Evolutionary conservation across 2,329 filamentous ascomycete species (phyloP).

Genomic region (Aspergillus ochraceus): DNA sequence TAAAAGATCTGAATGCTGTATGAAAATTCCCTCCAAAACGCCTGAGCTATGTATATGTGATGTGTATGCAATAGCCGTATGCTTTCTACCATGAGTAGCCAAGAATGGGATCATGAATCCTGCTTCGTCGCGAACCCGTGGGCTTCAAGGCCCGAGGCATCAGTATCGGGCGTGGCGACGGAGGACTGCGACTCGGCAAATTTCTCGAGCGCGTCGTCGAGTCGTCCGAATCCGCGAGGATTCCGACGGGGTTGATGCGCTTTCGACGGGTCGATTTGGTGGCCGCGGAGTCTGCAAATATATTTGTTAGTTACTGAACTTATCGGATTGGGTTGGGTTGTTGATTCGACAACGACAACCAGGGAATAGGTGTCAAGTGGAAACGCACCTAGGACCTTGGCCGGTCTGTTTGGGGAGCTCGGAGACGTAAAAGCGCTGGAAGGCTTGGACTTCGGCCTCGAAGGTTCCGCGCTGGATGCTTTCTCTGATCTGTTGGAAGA

Average conservation of each 20-base stretch:
- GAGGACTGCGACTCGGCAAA: constrained; percentile 52
- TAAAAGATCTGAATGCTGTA: not conserved
- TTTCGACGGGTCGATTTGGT: constrained; percentile 73
- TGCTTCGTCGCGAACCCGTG: constrained; percentile 57
- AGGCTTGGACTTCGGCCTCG: constrained; percentile 56
- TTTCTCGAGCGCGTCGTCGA: constrained; percentile 52
- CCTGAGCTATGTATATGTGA: constrained; percentile 1
- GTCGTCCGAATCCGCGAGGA: constrained; percentile 63
- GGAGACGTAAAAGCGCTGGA: constrained; percentile 67
- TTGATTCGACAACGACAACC: constrained; percentile 1
- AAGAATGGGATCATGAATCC: constrained; percentile 4
- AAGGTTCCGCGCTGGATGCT: constrained; percentile 61
- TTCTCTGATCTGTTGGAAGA: constrained; percentile 70
- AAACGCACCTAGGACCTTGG: constrained; percentile 65
- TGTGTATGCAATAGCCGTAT: not conserved
- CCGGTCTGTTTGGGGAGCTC: constrained; percentile 74
- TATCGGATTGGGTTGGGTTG: not conserved
- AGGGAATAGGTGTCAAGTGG: not conserved
- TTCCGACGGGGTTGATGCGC: constrained; percentile 66
- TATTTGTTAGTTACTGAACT: not conserved
- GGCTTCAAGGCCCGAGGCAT: constrained; percentile 53
- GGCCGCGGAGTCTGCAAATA: constrained; percentile 64
- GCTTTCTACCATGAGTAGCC: not conserved
- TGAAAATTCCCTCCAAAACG: not conserved
- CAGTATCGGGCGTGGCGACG: constrained; percentile 52